Evolutionary conservation across 2,329 filamentous ascomycete genomes (phyloP).

Genomic region (Septoria linicola): DNA sequence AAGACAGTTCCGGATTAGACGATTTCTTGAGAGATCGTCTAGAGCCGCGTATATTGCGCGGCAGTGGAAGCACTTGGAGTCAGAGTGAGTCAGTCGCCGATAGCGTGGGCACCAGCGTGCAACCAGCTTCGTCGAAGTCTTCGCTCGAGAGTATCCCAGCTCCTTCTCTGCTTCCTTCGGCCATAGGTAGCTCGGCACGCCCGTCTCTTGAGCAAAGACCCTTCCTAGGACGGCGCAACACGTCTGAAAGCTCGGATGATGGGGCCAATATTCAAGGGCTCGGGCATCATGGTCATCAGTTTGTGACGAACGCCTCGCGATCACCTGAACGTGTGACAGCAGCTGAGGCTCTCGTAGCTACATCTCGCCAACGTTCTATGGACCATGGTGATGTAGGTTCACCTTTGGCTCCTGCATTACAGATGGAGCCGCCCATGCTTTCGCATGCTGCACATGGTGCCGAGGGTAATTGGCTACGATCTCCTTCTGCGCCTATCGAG

Average conservation of each 20-base stretch:
- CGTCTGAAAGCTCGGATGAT: constrained; percentile 31
- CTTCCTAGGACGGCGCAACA: constrained; percentile 14
- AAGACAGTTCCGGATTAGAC: constrained; percentile 45
- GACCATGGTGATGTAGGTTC: too few species aligned
- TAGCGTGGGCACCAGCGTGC: constrained; percentile 5
- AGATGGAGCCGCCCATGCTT: too few species aligned
- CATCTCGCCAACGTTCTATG: too few species aligned
- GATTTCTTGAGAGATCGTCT: constrained; percentile 49
- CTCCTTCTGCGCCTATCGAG: not conserved
- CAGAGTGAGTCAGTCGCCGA: constrained; percentile 24
- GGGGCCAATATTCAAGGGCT: constrained; percentile 21
- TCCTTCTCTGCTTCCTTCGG: constrained; percentile 34
- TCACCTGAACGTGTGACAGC: too few species aligned
- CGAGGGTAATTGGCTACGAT: not conserved
- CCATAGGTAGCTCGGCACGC: constrained; percentile 23
- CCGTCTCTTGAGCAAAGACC: constrained; percentile 20
- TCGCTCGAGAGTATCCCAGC: constrained; percentile 9
- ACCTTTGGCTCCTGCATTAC: too few species aligned
- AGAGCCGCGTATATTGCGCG: constrained; percentile 46
- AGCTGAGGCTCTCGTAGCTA: too few species aligned
- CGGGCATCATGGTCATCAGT: constrained; percentile 9
- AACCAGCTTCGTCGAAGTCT: constrained; percentile 24
- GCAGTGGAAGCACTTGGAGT: constrained; percentile 42
- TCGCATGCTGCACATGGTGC: not conserved
- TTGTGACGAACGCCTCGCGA: too few species aligned